phyloP scores from a whole-genome alignment of 768 basidiomycete species.

The Hysterangium stoloniferum region DNA sequence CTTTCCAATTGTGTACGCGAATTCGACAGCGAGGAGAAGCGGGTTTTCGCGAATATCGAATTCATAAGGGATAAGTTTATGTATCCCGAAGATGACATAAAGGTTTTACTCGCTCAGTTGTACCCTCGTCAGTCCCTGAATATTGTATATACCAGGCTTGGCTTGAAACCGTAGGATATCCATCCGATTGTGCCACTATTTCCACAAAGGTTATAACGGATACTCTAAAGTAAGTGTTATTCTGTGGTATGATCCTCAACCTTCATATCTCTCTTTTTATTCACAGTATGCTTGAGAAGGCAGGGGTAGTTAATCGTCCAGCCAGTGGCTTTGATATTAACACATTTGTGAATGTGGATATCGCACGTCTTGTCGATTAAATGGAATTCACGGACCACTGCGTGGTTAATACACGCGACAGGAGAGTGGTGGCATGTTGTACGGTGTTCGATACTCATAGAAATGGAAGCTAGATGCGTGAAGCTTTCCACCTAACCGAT shows the following conservation, averaged over 20 bases:
- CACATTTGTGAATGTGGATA: conserved; percentile 48
- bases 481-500: no score
- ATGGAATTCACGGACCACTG: no score
- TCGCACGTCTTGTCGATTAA: conserved; percentile 27
- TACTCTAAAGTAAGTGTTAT: conserved; percentile 55
- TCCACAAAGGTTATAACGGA: conserved; percentile 56
- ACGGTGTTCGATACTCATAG: no score
- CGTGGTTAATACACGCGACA: no score
- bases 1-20: conserved; percentile 57
- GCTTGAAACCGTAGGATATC: conserved; percentile 75
- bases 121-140: background rate
- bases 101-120: conserved; percentile 34
- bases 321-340: conserved; percentile 47
- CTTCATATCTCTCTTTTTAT: conserved; percentile 5
- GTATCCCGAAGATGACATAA: conserved; percentile 75
- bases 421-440: no score
- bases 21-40: conserved; percentile 56
- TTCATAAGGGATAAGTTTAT: conserved; percentile 77
- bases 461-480: no score
- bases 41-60: conserved; percentile 51
- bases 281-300: conserved; percentile 61
- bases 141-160: conserved; percentile 47
- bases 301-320: conserved; percentile 58
- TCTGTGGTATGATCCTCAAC: conserved; percentile 6
- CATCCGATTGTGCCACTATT: conserved; percentile 55